These are phyloP conservation scores for Hanseniaspora pseudoguilliermondii DNA, from an alignment of 805 yeast genomes.

Conservation along the genomic window DNA sequence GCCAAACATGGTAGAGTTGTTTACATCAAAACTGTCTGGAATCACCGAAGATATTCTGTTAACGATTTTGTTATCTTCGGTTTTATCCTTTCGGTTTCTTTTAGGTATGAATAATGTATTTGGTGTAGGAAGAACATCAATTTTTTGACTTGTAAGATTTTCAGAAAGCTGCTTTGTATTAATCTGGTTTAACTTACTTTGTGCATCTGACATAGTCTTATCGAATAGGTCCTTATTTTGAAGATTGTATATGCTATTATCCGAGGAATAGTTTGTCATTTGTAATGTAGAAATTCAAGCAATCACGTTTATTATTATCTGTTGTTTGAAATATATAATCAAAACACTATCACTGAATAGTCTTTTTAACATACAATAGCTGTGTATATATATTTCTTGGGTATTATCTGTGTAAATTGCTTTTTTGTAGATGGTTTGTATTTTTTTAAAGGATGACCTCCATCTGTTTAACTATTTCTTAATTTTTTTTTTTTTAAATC, in stretches of 20 bases:
- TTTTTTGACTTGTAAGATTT: not conserved
- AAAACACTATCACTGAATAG: too few relatives aligned
- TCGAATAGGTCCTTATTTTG: not conserved
- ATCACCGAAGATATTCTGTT: not conserved
- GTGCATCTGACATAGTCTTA: not conserved
- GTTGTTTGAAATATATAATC: too few relatives aligned
- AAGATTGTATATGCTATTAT: not conserved
- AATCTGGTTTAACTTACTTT: not conserved
- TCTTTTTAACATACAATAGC: too few relatives aligned
- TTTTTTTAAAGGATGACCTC: too few relatives aligned
- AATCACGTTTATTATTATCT: too few relatives aligned
- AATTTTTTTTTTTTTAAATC: too few relatives aligned
- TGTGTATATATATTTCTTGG: too few relatives aligned
- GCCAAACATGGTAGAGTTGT: not conserved
- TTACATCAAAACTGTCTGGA: not conserved
- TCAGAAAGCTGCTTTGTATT: not conserved
- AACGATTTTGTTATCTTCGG: too few relatives aligned
- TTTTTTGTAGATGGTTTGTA: too few relatives aligned
- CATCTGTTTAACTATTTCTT: too few relatives aligned
- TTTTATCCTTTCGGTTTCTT: not conserved
- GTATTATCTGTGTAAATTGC: too few relatives aligned
- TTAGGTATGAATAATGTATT: slow-evolving; percentile 6
- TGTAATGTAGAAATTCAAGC: not conserved
- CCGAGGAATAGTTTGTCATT: not conserved
- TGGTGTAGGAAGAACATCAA: slow-evolving; percentile 3